Percentiles rank a stretch among this genome's conserved stretches.
phyloP scores from a whole-genome alignment of 129 eudicot species.

The Flaveria robusta region DNA sequence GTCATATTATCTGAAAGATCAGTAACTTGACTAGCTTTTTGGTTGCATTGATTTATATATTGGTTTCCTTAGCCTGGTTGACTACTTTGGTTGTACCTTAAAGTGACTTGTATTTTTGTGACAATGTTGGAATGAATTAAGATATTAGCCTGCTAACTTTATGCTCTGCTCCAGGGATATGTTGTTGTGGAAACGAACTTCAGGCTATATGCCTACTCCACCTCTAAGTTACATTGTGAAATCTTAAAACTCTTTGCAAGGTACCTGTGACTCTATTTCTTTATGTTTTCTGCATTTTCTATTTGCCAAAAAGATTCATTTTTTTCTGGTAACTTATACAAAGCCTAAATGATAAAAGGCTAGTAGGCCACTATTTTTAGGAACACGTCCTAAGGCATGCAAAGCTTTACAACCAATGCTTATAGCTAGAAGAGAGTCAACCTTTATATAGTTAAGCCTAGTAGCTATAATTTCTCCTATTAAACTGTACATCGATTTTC shows the following conservation, averaged over 20 bases:
- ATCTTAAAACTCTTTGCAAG: slow-evolving; percentile 87
- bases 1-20: neutral
- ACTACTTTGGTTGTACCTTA: neutral
- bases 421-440: no score
- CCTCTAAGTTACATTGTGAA: slow-evolving; percentile 88
- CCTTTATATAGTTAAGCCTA: no score
- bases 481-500: neutral
- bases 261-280: slow-evolving; percentile 37
- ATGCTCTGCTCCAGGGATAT: slow-evolving; percentile 61
- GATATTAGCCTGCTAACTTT: slow-evolving; percentile 17
- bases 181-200: slow-evolving; percentile 96
- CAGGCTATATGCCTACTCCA: slow-evolving; percentile 89
- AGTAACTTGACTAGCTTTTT: neutral
- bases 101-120: neutral
- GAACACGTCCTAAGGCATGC: neutral
- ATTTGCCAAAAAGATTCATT: slow-evolving; percentile 1
- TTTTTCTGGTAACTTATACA: neutral
- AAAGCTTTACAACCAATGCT: neutral
- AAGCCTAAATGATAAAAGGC: neutral
- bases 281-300: slow-evolving; percentile 19
- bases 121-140: slow-evolving; percentile 14
- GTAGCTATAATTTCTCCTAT: neutral
- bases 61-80: neutral
- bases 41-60: neutral
- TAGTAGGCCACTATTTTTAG: neutral